Conservation (phyloP, 768 basidiomycete species). For the Rhodotorula babjevae region DNA sequence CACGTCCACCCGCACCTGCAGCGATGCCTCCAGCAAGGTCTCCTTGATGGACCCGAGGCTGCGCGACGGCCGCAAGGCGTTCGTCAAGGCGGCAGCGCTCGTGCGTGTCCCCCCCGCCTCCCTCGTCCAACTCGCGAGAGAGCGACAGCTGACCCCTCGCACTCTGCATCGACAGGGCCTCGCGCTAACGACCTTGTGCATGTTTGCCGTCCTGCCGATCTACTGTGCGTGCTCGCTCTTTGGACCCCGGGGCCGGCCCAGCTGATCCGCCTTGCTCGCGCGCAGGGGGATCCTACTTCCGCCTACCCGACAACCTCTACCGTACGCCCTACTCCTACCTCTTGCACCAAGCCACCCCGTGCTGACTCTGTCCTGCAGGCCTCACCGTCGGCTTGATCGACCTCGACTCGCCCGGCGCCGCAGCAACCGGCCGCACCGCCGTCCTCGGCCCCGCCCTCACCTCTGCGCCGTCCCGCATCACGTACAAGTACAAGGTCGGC, state of each 20-base stretch:
- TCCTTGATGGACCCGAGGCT: slow-evolving; percentile 4
- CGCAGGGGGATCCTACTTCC: slow-evolving; percentile 45
- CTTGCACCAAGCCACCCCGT: background rate
- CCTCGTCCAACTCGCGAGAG: too few species aligned
- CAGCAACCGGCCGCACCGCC: slow-evolving; percentile 32
- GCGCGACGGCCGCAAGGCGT: background rate
- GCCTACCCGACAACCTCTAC: slow-evolving; percentile 43
- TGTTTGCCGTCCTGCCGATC: slow-evolving; percentile 42
- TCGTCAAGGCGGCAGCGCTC: background rate
- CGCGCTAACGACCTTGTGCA: slow-evolving; percentile 22
- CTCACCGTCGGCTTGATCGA: slow-evolving; percentile 45
- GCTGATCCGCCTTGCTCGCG: background rate
- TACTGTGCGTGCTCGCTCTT: slow-evolving; percentile 34
- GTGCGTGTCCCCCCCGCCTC: background rate
- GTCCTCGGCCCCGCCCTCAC: slow-evolving; percentile 45
- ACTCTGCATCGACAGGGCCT: background rate
- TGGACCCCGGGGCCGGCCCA: background rate
- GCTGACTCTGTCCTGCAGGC: background rate
- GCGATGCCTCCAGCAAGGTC: background rate
- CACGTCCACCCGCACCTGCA: fast-evolving
- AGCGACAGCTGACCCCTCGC: background rate
- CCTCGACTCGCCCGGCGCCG: slow-evolving; percentile 44
- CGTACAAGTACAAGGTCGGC: slow-evolving; percentile 10
- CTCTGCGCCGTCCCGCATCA: background rate
- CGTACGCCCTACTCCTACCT: slow-evolving; percentile 2